These are phyloP conservation scores for Secale cereale DNA, from an alignment of 176 grass and related monocot species.

Conservation along the genomic window DNA sequence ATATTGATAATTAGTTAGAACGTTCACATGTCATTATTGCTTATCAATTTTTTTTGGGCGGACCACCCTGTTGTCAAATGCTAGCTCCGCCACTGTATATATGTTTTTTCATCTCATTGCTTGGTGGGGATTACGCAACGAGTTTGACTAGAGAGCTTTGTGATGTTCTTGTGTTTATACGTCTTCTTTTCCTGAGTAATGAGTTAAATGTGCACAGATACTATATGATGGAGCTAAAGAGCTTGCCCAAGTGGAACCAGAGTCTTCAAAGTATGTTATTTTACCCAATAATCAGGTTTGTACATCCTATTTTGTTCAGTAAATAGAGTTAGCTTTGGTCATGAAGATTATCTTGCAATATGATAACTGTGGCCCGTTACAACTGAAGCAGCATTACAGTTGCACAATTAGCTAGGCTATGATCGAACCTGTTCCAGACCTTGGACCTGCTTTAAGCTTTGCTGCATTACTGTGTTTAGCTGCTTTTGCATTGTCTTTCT, in stretches of 20 bases:
- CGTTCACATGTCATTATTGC: too few relatives aligned
- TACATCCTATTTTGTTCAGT: not conserved
- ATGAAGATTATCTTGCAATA: not conserved
- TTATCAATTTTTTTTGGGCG: too few relatives aligned
- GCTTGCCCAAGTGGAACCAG: slow-evolving; percentile 65
- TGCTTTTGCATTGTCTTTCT: not conserved
- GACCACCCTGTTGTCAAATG: too few relatives aligned
- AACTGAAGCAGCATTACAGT: not conserved
- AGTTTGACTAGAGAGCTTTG: too few relatives aligned
- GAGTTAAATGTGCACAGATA: slow-evolving; percentile 52
- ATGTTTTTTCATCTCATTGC: too few relatives aligned
- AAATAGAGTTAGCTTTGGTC: too few relatives aligned
- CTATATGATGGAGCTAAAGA: slow-evolving; percentile 94
- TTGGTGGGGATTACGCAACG: too few relatives aligned
- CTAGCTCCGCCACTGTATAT: too few relatives aligned
- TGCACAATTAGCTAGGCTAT: too few relatives aligned
- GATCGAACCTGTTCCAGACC: not conserved
- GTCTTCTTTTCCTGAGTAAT: too few relatives aligned
- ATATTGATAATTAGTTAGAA: too few relatives aligned
- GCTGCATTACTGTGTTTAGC: slow-evolving; percentile 13
- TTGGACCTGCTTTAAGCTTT: not conserved
- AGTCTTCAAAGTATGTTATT: slow-evolving; percentile 70
- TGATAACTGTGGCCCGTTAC: not conserved
- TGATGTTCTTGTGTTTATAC: too few relatives aligned
- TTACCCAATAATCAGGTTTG: slow-evolving; percentile 74